A percentile compares a stretch with the other conserved stretches of the same genome.
These are phyloP conservation scores for Plasmopara muralis DNA, from an alignment of 352 stramenopile genomes.

Conservation along the genomic window DNA sequence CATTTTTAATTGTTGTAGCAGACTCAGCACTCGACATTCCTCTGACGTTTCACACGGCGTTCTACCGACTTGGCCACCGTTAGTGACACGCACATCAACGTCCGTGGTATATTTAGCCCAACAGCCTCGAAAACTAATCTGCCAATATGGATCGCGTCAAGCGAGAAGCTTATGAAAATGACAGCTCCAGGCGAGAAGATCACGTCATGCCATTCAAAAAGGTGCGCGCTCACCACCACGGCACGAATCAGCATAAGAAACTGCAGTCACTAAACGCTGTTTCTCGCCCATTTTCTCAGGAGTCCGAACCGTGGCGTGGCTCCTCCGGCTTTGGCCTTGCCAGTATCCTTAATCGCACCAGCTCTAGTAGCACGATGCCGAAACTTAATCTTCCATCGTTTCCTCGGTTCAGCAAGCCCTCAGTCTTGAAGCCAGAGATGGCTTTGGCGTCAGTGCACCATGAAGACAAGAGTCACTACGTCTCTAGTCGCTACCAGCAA, in stretches of 20 bases:
- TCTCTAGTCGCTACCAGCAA: conserved; percentile 15
- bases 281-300: conserved; percentile 24
- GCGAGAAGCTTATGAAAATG: conserved; percentile 19
- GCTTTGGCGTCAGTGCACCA: conserved; percentile 30
- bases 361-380: conserved; percentile 25
- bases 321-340: conserved; percentile 70
- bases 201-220: conserved; percentile 26
- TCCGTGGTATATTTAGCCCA: conserved; percentile 21
- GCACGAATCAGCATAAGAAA: background rate
- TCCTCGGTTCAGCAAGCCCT: conserved; percentile 61
- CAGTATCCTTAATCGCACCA: conserved; percentile 69
- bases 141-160: conserved; percentile 22
- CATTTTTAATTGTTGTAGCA: conserved; percentile 14
- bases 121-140: conserved; percentile 4
- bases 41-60: conserved; percentile 21
- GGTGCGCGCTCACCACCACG: conserved; percentile 18
- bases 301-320: conserved; percentile 58
- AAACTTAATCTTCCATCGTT: conserved; percentile 74
- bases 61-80: too few species aligned
- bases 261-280: conserved; percentile 17
- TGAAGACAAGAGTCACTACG: conserved; percentile 18
- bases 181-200: conserved; percentile 22
- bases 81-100: conserved; percentile 14
- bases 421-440: conserved; percentile 50
- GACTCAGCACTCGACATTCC: conserved; percentile 13